Base-by-base conservation (phyloP, 192 early-diverging fungal species). In the Backusella luteola region DNA sequence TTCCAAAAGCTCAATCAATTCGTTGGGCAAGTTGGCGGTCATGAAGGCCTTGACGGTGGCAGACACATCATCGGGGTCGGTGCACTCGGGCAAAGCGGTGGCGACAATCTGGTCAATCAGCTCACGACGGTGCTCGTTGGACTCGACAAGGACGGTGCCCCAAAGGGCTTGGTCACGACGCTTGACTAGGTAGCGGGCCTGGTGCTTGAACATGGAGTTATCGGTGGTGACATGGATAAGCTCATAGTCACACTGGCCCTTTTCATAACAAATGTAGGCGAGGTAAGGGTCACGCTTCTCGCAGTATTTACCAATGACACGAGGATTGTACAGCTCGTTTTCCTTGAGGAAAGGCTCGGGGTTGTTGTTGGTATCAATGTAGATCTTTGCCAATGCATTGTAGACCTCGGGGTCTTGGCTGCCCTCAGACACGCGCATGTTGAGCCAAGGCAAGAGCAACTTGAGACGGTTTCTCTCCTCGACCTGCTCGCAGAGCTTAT, bases 171-270 rank as follows among this genome's bases (percentile, higher is more conserved):
- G 83, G 81, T 97, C 95, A 44, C 96, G 91, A 38, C 97, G 88
- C 76, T 93, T 91, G 75, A 99, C 94, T 66, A 99, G 84, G 77
- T 99, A 99, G 76, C 98, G 93, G 15, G 97, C 92, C 86, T 98
- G 98, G 81, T 98, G 98, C 87, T 99, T 99, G 86, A 99, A 99
- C 97, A 99, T 98, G 39, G 93, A 89, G 84, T 99, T 98, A 67
- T 98, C 95, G 88, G 96, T 98, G 44, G 98, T 98, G 77, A 99
- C 91, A 23, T 93, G 89, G 75, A 99, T 89, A 67, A 99, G 85
- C 81, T 98, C 97, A 75, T 90, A 85, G 78, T 99, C 98, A 80
- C 98, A 98, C 79, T 95, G 93, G 34, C 98, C 98, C 68, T 95
- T 91, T 76, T 96, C 90, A 85, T 98, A 99, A 39, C 94, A 93